Evolutionary conservation across 164 flowering plant species (phyloP).

Genomic region (Liriodendron chinense): DNA sequence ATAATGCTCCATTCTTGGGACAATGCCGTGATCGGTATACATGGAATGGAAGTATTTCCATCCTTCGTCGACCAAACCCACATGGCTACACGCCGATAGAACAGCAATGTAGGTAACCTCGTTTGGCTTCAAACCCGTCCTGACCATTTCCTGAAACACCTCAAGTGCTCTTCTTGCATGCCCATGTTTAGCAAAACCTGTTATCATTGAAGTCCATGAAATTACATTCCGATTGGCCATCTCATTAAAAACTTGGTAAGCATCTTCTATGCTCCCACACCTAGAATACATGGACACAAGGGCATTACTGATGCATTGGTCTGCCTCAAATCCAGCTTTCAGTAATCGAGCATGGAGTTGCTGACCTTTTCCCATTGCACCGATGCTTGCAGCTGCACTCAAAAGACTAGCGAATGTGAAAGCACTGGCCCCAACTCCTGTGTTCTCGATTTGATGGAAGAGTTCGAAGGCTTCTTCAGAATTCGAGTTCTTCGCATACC

Average conservation of each 20-base stretch:
- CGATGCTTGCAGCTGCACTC: slow-evolving; percentile 75
- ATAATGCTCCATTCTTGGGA: slow-evolving; percentile 82
- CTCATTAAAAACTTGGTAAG: slow-evolving; percentile 48
- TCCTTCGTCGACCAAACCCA: slow-evolving; percentile 69
- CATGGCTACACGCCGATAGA: slow-evolving; percentile 85
- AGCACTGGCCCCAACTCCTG: slow-evolving; percentile 38
- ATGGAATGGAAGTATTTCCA: slow-evolving; percentile 64
- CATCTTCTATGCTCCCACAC: slow-evolving; percentile 74
- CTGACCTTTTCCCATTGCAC: slow-evolving; percentile 68
- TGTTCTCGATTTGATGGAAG: slow-evolving; percentile 45
- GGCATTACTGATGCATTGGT: slow-evolving; percentile 50
- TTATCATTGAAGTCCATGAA: slow-evolving; percentile 87
- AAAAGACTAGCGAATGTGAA: slow-evolving; percentile 74
- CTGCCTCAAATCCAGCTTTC: slow-evolving; percentile 52
- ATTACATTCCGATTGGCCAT: slow-evolving; percentile 58
- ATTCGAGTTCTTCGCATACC: slow-evolving; percentile 43
- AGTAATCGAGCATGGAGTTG: slow-evolving; percentile 66
- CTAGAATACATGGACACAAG: slow-evolving; percentile 80
- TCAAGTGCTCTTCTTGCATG: slow-evolving; percentile 56
- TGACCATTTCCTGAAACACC: slow-evolving; percentile 55
- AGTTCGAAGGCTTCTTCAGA: slow-evolving; percentile 61
- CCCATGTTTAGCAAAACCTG: slow-evolving; percentile 86
- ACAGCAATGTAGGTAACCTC: slow-evolving; percentile 75
- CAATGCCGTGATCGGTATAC: slow-evolving; percentile 49
- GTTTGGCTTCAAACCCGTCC: slow-evolving; percentile 54